Base-by-base conservation (phyloP, 805 yeast species). In the Pichia nakasei region DNA sequence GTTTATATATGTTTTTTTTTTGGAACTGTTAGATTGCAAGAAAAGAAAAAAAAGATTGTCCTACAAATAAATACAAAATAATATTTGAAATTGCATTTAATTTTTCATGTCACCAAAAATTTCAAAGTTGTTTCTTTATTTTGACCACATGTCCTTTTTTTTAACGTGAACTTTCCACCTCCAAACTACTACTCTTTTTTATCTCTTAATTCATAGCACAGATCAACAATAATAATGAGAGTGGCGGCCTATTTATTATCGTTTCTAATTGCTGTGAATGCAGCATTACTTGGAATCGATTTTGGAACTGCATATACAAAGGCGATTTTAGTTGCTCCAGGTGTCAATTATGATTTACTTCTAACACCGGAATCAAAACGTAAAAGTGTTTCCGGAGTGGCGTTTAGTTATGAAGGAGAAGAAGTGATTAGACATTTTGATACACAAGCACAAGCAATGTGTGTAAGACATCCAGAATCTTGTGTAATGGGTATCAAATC, bases 281-380 rank as follows among this genome's bases (percentile, higher is more conserved):
- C 75, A 11, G 91, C 96, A 2, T 73, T 93, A 9, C 66, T 93
- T 40, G 97, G 96, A 20, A 69, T 93, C 34, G 98, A 93, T 60
- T 80, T 73, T 57, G 98, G 98, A 42, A 82, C 85, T 44, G 91
- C 88, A 56, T 84, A 70, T 67, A 76, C 88, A 21, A 93, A 93
- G 60, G 87, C 95, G 2, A 85, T 82, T 40, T 68, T 93, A 38
- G 84, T 93, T 35, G 96, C 96, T 0, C 97, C 97, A 0, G 86
- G 88, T 12, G 79, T 87, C 19, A 83, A 88, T 15, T 80, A 89
- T 58, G 97, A 93, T 56, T 74, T 93, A 35, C 82, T 93, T 13
- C 67, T 93, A 48, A 86, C 97, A 4, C 82, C 86, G 22, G 97
- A 93, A 55, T 82, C 96, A 3, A 86, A 88, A 63, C 73, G 98